Evolutionary conservation across 441 rosid genomes (phyloP).

Genomic region (Jatropha podagrica): DNA sequence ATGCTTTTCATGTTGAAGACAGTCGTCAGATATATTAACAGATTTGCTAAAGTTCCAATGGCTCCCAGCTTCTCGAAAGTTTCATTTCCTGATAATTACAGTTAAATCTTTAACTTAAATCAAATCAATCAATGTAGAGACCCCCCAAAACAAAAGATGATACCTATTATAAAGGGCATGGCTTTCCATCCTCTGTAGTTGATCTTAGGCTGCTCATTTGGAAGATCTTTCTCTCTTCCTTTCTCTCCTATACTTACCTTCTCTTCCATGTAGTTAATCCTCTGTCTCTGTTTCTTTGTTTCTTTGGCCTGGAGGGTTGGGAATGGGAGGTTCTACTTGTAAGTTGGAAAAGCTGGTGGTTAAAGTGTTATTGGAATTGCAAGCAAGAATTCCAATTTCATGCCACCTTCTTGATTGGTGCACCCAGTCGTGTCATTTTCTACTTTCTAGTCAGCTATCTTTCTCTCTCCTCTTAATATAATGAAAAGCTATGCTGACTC

Average conservation of each 20-base stretch:
- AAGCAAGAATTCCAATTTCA: no score
- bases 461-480: not conserved
- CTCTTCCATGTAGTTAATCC: constrained; percentile 14
- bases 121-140: no score
- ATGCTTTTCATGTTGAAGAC: constrained; percentile 50
- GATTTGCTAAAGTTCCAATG: constrained; percentile 48
- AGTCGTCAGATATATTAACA: constrained; percentile 47
- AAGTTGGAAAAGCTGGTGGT: no score
- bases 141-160: no score
- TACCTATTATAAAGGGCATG: constrained; percentile 53
- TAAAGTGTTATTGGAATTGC: no score
- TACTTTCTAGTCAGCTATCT: not conserved
- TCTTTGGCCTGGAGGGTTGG: not conserved
- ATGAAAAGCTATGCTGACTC: no score
- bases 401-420: not conserved
- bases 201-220: constrained; percentile 16
- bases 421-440: not conserved
- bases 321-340: no score
- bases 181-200: constrained; percentile 52
- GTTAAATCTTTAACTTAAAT: not conserved
- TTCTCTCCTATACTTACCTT: not conserved
- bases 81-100: constrained; percentile 40
- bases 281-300: not conserved
- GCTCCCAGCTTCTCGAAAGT: constrained; percentile 66
- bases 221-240: not conserved